Evolutionary conservation across 2,329 filamentous ascomycete genomes (phyloP), one percentile per base, ranked within the genome.

Genomic region (Fulvia fulva): DNA sequence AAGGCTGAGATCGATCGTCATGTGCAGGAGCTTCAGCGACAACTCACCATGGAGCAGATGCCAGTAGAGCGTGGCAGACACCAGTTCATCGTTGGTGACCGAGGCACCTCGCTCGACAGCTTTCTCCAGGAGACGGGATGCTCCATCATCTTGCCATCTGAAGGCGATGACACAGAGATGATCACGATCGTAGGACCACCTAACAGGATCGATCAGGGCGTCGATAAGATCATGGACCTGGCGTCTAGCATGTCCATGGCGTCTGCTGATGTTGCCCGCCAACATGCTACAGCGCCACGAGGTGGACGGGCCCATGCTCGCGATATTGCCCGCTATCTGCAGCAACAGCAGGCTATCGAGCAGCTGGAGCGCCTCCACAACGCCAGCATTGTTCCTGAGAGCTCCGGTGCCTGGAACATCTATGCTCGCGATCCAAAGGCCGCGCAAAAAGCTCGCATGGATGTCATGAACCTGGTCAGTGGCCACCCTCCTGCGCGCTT

Each of bases 61-160:
- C 84, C 88, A 5, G 90, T 97, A 66, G 89, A 93, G 73, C 87
- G 88, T 62, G 91, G 90, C 51, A 87, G 91, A 53, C 94, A 97
- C 73, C 92, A 96, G 73, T 97, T 97, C 79, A 94, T 99, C 70
- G 87, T 96, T 63, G 93, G 93, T 53, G 87, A 93, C 61, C 84
- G 87, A 61, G 91, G 90, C 61, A 83, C 89, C 61, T 86, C 90
- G 19, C 80, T 90, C 32, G 86, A 97, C 58, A 86, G 96, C 47
- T 97, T 99, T 79, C 86, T 97, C 64, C 83, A 87, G 47, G 86
- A 96, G 69, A 97, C 94, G 58, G 93, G 93, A 62, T 99, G 94
- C 75, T 85, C 89, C 45, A 87, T 97, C 59, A 83, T 97, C 57
- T 76, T 97, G 47, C 93, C 87, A 54, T 84, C 91, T 7, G 81